A percentile compares a stretch with the other conserved stretches of the same genome.
These are phyloP conservation scores for Aspergillus candidus DNA, from an alignment of 2,329 filamentous ascomycete genomes.

Conservation along the genomic window DNA sequence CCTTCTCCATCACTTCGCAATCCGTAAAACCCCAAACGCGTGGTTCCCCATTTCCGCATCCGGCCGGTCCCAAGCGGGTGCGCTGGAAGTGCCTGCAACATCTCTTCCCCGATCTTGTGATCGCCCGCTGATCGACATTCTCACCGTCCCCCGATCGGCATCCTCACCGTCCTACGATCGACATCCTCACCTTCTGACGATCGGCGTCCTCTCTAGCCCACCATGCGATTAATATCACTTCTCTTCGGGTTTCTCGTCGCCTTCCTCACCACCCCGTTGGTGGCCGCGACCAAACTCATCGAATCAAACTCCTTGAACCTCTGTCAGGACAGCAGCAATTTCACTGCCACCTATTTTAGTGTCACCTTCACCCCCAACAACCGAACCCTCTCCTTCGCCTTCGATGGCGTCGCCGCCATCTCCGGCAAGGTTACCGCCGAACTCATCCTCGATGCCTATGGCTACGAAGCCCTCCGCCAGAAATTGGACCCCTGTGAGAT, in stretches of 20 bases:
- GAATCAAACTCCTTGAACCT: slow-evolving; percentile 76
- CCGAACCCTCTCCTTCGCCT: slow-evolving; percentile 62
- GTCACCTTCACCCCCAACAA: slow-evolving; percentile 61
- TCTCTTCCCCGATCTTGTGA: too few species aligned
- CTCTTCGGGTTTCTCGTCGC: slow-evolving; percentile 35
- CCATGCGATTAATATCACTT: slow-evolving; percentile 30
- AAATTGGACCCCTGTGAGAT: slow-evolving; percentile 70
- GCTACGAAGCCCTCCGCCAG: slow-evolving; percentile 63
- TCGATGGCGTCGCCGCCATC: slow-evolving; percentile 76
- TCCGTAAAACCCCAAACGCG: slow-evolving; percentile 1
- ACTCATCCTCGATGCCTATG: slow-evolving; percentile 72
- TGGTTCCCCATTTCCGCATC: slow-evolving; percentile 26
- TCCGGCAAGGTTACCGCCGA: slow-evolving; percentile 75
- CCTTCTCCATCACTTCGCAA: slow-evolving; percentile 3
- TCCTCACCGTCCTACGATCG: background rate
- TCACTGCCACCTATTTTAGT: slow-evolving; percentile 82
- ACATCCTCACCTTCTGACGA: too few species aligned
- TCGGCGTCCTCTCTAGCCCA: slow-evolving; percentile 6
- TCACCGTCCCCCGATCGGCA: too few species aligned
- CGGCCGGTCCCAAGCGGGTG: slow-evolving; percentile 29
- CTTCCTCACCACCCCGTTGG: slow-evolving; percentile 43
- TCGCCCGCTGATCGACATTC: too few species aligned
- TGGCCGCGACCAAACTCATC: slow-evolving; percentile 61
- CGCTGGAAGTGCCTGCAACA: slow-evolving; percentile 16
- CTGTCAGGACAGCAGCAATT: slow-evolving; percentile 75